These are phyloP conservation scores for Eucalyptus fibrosa DNA, from an alignment of 345 rosid species.

Conservation along the genomic window DNA sequence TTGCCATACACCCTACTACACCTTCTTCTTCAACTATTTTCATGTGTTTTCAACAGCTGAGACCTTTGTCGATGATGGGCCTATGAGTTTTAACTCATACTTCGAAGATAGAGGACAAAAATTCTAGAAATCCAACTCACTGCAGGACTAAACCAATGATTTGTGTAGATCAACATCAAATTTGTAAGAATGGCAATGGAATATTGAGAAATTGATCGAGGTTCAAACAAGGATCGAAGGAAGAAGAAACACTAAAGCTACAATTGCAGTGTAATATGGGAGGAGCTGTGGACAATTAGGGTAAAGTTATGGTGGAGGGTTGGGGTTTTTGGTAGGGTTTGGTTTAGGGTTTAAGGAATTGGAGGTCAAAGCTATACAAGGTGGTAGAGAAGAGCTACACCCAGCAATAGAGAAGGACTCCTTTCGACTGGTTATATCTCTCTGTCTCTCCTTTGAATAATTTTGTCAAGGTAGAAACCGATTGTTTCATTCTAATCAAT, in stretches of 20 bases:
- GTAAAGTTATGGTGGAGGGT: not conserved
- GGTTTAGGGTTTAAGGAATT: not conserved
- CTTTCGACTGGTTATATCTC: too few species aligned
- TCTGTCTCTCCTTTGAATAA: too few species aligned
- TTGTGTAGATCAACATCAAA: not conserved
- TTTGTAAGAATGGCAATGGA: not conserved
- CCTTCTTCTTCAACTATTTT: not conserved
- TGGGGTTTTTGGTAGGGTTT: too few species aligned
- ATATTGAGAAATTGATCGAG: not conserved
- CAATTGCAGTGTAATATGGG: not conserved
- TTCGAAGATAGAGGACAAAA: not conserved
- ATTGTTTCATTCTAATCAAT: too few species aligned
- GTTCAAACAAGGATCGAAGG: not conserved
- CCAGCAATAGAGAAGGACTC: too few species aligned
- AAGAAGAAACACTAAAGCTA: not conserved
- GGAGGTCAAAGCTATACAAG: not conserved
- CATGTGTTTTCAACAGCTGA: fast-evolving
- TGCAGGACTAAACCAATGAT: not conserved
- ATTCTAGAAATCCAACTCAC: not conserved
- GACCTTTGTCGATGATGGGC: not conserved
- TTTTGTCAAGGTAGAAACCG: too few species aligned
- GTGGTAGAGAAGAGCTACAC: not conserved
- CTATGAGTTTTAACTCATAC: not conserved
- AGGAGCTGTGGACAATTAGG: not conserved
- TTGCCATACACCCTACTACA: not conserved